These are phyloP conservation scores for Craterostigma plantagineum DNA, from an alignment of 257 asterid species.

Conservation along the genomic window DNA sequence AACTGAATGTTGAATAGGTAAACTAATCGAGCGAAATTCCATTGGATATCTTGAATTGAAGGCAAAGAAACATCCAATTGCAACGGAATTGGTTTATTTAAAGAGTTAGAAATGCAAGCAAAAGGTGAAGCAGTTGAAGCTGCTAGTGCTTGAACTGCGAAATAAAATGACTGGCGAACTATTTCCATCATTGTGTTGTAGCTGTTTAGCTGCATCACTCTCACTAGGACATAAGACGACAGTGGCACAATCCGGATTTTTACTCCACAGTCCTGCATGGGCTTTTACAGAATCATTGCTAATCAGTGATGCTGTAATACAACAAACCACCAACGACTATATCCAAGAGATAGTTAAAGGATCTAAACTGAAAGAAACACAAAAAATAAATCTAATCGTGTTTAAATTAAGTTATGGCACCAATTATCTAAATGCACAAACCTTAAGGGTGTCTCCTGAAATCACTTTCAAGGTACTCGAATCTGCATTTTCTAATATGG, in stretches of 20 bases:
- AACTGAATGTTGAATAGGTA: conserved; percentile 85
- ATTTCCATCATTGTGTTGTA: conserved; percentile 15
- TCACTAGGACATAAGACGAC: conserved; percentile 27
- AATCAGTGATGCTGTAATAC: conserved; percentile 6
- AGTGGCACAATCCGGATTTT: conserved; percentile 33
- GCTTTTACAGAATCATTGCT: conserved; percentile 5
- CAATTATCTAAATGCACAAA: conserved; percentile 12
- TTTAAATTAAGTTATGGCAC: background rate
- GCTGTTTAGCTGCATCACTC: conserved; percentile 21
- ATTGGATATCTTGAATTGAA: conserved; percentile 53
- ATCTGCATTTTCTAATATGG: conserved; percentile 14
- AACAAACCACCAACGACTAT: background rate
- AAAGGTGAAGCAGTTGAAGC: conserved; percentile 35
- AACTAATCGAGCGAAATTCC: conserved; percentile 62
- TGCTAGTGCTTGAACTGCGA: conserved; percentile 25
- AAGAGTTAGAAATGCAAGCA: conserved; percentile 70
- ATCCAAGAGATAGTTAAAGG: background rate
- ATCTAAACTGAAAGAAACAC: no score
- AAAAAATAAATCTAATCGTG: background rate
- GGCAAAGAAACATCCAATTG: conserved; percentile 72
- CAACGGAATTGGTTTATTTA: conserved; percentile 79
- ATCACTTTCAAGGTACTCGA: conserved; percentile 15
- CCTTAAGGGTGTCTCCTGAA: conserved; percentile 26
- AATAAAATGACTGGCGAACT: conserved; percentile 26
- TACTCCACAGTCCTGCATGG: conserved; percentile 41